Evolutionary conservation across 352 stramenopile species (phyloP).

Genomic region (Phytophthora litchii): DNA sequence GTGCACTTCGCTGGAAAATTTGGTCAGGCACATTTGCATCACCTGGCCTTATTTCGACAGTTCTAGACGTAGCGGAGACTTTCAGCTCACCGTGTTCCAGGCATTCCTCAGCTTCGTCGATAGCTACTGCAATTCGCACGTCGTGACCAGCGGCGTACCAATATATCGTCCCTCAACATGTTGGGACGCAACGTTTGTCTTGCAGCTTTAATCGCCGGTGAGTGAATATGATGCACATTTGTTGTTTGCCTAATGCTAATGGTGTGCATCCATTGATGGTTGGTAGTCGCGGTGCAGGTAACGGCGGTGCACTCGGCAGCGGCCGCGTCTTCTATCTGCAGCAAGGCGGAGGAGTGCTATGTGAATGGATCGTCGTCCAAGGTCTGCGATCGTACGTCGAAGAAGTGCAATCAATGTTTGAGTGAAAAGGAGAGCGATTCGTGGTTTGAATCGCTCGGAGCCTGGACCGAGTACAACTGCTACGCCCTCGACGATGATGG

Average conservation of each 20-base stretch:
- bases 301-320: constrained; percentile 17
- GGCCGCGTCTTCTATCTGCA: constrained; percentile 35
- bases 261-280: not conserved
- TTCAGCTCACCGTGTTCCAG: not conserved
- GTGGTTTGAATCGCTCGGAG: constrained; percentile 22
- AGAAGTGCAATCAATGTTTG: constrained; percentile 55
- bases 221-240: not conserved
- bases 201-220: constrained; percentile 34
- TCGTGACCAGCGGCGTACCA: constrained; percentile 28
- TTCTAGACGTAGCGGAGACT: constrained; percentile 9
- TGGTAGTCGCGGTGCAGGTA: constrained; percentile 30
- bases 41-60: constrained; percentile 15
- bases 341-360: constrained; percentile 46
- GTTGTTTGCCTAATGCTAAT: not conserved
- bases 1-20: constrained; percentile 23
- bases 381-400: constrained; percentile 48
- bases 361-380: constrained; percentile 49
- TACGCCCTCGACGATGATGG: constrained; percentile 40
- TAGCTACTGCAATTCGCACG: constrained; percentile 9
- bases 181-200: constrained; percentile 34
- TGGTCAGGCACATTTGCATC: not conserved
- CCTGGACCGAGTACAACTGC: constrained; percentile 53
- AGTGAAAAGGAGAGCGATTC: constrained; percentile 33
- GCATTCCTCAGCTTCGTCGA: not conserved
- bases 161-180: constrained; percentile 6